Percentiles rank a stretch among this genome's conserved stretches.
These are phyloP conservation scores for Cercospora brassicicola DNA, from an alignment of 2,329 filamentous ascomycete species.

Conservation along the genomic window DNA sequence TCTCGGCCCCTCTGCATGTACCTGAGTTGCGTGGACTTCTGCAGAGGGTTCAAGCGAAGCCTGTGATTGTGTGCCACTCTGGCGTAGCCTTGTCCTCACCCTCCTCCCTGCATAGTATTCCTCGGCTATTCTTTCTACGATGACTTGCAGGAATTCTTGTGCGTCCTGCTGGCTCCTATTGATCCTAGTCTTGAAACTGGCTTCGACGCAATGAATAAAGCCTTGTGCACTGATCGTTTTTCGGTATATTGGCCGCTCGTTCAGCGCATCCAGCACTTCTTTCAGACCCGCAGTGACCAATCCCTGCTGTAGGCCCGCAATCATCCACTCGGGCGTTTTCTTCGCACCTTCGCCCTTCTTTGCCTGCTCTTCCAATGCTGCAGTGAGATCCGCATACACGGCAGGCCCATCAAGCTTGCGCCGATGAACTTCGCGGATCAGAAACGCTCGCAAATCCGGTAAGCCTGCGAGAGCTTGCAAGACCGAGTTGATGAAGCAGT, in stretches of 20 bases:
- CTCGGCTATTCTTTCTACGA: slow-evolving; percentile 87
- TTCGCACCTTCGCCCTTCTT: slow-evolving; percentile 50
- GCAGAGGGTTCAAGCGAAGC: background rate
- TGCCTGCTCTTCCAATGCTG: slow-evolving; percentile 61
- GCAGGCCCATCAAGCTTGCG: slow-evolving; percentile 74
- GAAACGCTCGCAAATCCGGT: slow-evolving; percentile 82
- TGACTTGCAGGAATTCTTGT: slow-evolving; percentile 93
- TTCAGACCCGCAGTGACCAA: slow-evolving; percentile 85
- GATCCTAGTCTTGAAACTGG: slow-evolving; percentile 84
- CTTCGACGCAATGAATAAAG: slow-evolving; percentile 81
- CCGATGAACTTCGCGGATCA: slow-evolving; percentile 87
- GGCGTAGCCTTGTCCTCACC: slow-evolving; percentile 62
- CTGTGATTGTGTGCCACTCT: slow-evolving; percentile 3
- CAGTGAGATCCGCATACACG: slow-evolving; percentile 65
- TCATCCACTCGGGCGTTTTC: slow-evolving; percentile 47
- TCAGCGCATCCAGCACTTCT: slow-evolving; percentile 86
- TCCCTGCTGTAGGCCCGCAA: slow-evolving; percentile 69
- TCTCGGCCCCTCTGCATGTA: slow-evolving; percentile 12
- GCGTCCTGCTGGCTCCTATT: slow-evolving; percentile 95
- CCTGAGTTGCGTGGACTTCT: background rate
- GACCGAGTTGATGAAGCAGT: slow-evolving; percentile 81
- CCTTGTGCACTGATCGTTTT: slow-evolving; percentile 88
- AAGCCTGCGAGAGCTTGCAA: slow-evolving; percentile 90
- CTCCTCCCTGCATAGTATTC: slow-evolving; percentile 85
- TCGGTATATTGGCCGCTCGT: slow-evolving; percentile 87